phyloP scores from a whole-genome alignment of 2,329 filamentous ascomycete genomes.

The Phialocephala sp. region DNA sequence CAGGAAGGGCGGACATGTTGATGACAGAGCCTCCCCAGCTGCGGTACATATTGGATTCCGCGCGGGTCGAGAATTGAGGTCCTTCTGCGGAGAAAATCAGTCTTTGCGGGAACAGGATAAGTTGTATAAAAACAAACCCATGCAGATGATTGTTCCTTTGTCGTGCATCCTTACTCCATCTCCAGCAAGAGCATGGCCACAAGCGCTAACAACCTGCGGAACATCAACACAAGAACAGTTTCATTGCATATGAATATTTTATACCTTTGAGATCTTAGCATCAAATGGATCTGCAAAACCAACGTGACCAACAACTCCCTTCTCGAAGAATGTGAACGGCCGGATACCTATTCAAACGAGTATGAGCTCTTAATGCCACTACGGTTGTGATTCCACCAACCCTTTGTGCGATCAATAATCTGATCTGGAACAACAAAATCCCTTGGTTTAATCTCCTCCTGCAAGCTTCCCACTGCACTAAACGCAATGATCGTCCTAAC shows the following conservation, averaged over 20 bases:
- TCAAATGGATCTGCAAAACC: slow-evolving; percentile 98
- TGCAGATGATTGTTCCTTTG: slow-evolving; percentile 85
- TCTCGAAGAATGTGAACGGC: slow-evolving; percentile 95
- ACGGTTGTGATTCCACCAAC: slow-evolving; percentile 21
- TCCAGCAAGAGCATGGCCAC: slow-evolving; percentile 76
- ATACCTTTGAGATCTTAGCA: slow-evolving; percentile 66
- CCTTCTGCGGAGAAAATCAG: slow-evolving; percentile 67
- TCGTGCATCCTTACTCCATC: slow-evolving; percentile 86
- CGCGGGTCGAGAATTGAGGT: slow-evolving; percentile 96
- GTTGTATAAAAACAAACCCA: slow-evolving; percentile 66
- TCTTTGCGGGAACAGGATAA: too few species aligned
- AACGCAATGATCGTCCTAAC: slow-evolving; percentile 93
- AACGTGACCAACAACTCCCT: slow-evolving; percentile 90
- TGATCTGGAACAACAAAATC: slow-evolving; percentile 98
- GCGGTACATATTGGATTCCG: slow-evolving; percentile 94
- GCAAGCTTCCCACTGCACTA: slow-evolving; percentile 89
- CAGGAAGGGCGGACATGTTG: slow-evolving; percentile 96
- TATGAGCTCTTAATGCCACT: background rate
- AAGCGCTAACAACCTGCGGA: slow-evolving; percentile 70
- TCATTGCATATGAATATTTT: background rate
- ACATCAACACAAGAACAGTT: background rate
- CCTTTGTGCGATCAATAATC: slow-evolving; percentile 97
- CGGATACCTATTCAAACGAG: slow-evolving; percentile 60
- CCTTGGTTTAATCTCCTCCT: slow-evolving; percentile 90
- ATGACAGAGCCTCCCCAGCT: slow-evolving; percentile 93